Evolutionary conservation across 1,139 yeast genomes (phyloP), one percentile per base, ranked within the genome.

Genomic region (Debaryomyces fabryi): DNA sequence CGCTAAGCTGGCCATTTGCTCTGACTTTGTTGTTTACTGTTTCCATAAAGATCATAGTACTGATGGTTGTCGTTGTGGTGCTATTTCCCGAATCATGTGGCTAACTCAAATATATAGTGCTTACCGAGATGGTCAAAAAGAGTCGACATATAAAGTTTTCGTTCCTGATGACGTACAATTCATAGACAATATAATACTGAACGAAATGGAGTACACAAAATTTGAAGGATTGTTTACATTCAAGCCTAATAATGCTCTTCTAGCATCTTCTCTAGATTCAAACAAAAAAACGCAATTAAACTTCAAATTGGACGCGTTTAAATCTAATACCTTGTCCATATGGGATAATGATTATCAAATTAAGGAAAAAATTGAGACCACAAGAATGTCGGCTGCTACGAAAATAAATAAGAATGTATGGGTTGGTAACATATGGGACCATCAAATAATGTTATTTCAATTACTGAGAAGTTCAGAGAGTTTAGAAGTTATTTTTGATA

Each of bases 331-430:
- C n/a, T 53, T 62, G 20, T 47, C 53, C n/a, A 39, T 52, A 13
- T 88, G 96, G 95, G 91, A 86, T 58, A 74, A 82, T 30, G 88
- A 89, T 58, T 85, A 86, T 59, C 73, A 80, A 33, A 76, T 83
- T 49, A 83, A 87, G 58, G 98, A 92, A 62, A 83, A 88, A 51
- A 74, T 88, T 9, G 97, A 91, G 64, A 86, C 91, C 52, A 75
- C 90, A 3, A 81, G 82, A 60, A 88, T 92, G 93, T 86, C 97
- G 0, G 75, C 89, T 2, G 96, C 96, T 0, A 80, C 95, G 0
- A 75, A 72, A 15, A 69, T 88, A 2, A 66, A 70, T 13, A 65
- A 71, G 1, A 74, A 80, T 40, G 81, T 91, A 4, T 92, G 92
- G 92, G 75, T 86, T 42, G 98, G 98, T 1, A 92, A 91, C 59